phyloP scores from a whole-genome alignment of 495 filamentous ascomycete genomes.

The Neurospora cerealis region DNA sequence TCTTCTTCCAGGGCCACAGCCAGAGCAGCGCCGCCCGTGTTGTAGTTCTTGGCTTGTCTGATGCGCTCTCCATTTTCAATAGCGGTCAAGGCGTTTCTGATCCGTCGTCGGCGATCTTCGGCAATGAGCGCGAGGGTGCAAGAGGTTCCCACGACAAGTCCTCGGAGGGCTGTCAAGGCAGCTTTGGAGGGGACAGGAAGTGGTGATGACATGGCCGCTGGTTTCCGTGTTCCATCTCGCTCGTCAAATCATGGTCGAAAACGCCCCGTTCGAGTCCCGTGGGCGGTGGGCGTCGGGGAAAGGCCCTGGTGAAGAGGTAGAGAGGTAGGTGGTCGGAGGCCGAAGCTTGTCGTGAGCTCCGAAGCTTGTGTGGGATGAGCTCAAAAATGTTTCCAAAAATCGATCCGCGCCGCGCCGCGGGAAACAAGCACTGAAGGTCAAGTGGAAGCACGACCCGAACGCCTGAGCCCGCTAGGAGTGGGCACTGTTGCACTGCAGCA shows the following conservation, averaged over 20 bases:
- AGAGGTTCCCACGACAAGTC: conserved; percentile 41
- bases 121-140: conserved; percentile 42
- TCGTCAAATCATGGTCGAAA: conserved; percentile 15
- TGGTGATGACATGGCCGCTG: conserved; percentile 28
- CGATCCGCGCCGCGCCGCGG: neutral
- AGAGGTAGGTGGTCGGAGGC: neutral
- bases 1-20: conserved; percentile 44
- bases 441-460: neutral
- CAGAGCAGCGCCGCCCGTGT: conserved; percentile 16
- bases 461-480: neutral
- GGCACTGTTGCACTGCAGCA: neutral
- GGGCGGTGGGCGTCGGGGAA: neutral
- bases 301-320: neutral
- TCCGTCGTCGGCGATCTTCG: conserved; percentile 44
- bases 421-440: neutral
- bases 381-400: conserved; percentile 1
- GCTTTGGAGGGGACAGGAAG: conserved; percentile 45
- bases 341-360: neutral
- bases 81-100: conserved; percentile 32
- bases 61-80: conserved; percentile 39
- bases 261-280: neutral
- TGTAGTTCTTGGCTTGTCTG: conserved; percentile 32
- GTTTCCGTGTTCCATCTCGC: conserved; percentile 12
- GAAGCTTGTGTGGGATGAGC: neutral
- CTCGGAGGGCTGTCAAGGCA: conserved; percentile 41